A percentile compares a stretch with the other conserved stretches of the same genome.
Conservation (phyloP, 2,329 filamentous ascomycete genomes). For the Fusarium sp. region DNA sequence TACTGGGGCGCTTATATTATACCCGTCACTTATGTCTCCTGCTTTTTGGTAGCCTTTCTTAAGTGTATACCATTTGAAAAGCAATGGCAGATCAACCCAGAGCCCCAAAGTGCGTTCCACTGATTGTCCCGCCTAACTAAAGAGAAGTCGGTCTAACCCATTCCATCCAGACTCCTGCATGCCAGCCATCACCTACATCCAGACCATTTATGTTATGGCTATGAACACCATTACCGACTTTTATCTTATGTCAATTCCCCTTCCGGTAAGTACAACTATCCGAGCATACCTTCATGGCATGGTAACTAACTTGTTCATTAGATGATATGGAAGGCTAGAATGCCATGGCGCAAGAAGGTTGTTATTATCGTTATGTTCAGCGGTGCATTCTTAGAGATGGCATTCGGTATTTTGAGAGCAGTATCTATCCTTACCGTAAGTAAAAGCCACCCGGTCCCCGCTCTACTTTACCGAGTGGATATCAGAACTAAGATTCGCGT, state of each 20-base stretch:
- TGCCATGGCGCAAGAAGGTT: conserved; percentile 22
- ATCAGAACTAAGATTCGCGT: neutral
- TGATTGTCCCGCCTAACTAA: neutral
- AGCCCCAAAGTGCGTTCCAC: conserved; percentile 10
- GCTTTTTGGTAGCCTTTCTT: conserved; percentile 17
- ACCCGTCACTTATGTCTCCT: conserved; percentile 23
- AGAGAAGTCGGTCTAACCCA: neutral
- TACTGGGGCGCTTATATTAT: conserved; percentile 18
- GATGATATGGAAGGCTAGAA: conserved; percentile 18
- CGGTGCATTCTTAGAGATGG: conserved; percentile 19
- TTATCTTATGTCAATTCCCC: conserved; percentile 20
- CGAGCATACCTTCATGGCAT: neutral
- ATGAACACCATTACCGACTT: conserved; percentile 23
- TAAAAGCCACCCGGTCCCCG: neutral
- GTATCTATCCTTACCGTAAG: conserved; percentile 16
- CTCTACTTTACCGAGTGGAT: too few relatives aligned
- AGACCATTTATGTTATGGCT: conserved; percentile 19
- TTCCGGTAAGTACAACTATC: neutral
- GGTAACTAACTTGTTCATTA: neutral
- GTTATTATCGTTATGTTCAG: conserved; percentile 19
- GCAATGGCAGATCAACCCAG: conserved; percentile 24
- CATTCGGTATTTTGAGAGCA: conserved; percentile 10
- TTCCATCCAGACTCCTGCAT: conserved; percentile 8
- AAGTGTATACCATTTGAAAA: conserved; percentile 28
- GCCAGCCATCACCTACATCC: conserved; percentile 21